These are phyloP conservation scores for Boletus mariae DNA, from an alignment of 1,284 basidiomycete genomes.

Conservation along the genomic window DNA sequence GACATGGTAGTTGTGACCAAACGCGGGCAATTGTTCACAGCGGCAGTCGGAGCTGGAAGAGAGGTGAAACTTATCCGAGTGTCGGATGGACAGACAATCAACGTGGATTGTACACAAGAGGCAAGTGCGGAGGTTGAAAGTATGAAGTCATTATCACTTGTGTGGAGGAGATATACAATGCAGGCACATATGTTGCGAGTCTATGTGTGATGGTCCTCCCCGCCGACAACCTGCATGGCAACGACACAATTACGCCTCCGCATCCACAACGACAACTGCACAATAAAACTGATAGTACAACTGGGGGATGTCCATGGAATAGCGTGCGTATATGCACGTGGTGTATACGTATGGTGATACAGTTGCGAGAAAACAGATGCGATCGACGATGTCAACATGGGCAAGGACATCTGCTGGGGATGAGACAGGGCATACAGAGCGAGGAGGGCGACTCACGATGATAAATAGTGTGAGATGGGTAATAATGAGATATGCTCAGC, in stretches of 20 bases:
- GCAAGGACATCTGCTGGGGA: slow-evolving; percentile 11
- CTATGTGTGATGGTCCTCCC: slow-evolving; percentile 17
- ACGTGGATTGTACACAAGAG: background rate
- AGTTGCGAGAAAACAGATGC: slow-evolving; percentile 27
- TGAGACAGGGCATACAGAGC: background rate
- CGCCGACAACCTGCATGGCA: slow-evolving; percentile 23
- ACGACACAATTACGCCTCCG: slow-evolving; percentile 12
- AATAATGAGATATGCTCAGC: slow-evolving; percentile 15
- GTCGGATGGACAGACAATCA: slow-evolving; percentile 9
- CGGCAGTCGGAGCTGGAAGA: background rate
- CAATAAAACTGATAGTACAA: slow-evolving; percentile 27
- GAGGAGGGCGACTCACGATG: slow-evolving; percentile 19
- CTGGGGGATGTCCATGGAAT: slow-evolving; percentile 28
- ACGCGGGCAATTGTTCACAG: background rate
- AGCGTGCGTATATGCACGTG: slow-evolving; percentile 36
- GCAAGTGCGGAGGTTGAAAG: slow-evolving; percentile 17
- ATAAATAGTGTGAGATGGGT: slow-evolving; percentile 27
- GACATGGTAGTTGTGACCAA: background rate
- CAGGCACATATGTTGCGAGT: slow-evolving; percentile 22
- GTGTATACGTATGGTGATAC: slow-evolving; percentile 34
- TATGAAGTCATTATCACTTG: slow-evolving; percentile 25
- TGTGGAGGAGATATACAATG: slow-evolving; percentile 25
- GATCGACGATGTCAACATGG: slow-evolving; percentile 35
- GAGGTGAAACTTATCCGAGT: slow-evolving; percentile 20
- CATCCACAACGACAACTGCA: slow-evolving; percentile 20